Evolutionary conservation across 176 grass and related monocot genomes (phyloP).

Genomic region (Aechmea fasciata): DNA sequence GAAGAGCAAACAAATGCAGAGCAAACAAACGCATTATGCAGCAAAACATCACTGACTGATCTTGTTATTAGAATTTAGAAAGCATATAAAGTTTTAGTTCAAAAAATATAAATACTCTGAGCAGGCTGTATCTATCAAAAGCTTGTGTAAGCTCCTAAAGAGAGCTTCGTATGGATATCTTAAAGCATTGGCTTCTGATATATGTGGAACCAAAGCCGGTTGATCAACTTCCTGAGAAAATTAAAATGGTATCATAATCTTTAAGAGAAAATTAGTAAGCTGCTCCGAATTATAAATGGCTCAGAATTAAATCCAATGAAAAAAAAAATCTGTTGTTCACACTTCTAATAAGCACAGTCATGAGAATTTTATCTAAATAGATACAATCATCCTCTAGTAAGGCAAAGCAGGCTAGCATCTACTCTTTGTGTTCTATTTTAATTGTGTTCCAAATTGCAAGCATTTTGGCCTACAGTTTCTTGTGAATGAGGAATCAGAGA

Average conservation of each 20-base stretch:
- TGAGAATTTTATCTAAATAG: too few species aligned
- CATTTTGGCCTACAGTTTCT: too few species aligned
- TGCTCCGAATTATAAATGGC: too few species aligned
- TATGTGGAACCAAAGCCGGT: slow-evolving; percentile 97
- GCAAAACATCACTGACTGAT: neutral
- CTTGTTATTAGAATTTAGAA: slow-evolving; percentile 2
- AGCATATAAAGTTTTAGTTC: neutral
- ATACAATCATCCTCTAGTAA: too few species aligned
- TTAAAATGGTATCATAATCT: slow-evolving; percentile 4
- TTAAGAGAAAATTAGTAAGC: too few species aligned
- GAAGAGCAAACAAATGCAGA: slow-evolving; percentile 16
- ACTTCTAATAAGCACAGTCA: too few species aligned
- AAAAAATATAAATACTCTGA: slow-evolving; percentile 62
- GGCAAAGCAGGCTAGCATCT: too few species aligned
- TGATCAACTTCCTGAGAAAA: slow-evolving; percentile 94
- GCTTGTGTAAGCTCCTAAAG: slow-evolving; percentile 98
- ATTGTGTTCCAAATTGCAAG: too few species aligned
- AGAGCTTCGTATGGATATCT: slow-evolving; percentile 99
- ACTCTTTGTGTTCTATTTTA: too few species aligned
- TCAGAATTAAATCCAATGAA: too few species aligned
- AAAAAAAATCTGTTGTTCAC: too few species aligned
- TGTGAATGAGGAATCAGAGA: too few species aligned
- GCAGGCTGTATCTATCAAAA: slow-evolving; percentile 91
- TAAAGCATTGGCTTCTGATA: slow-evolving; percentile 89
- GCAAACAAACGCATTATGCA: slow-evolving; percentile 21